Percentiles rank a stretch among this genome's conserved stretches.
phyloP scores from a whole-genome alignment of 1,139 yeast genomes.

The Taphrina communis region DNA sequence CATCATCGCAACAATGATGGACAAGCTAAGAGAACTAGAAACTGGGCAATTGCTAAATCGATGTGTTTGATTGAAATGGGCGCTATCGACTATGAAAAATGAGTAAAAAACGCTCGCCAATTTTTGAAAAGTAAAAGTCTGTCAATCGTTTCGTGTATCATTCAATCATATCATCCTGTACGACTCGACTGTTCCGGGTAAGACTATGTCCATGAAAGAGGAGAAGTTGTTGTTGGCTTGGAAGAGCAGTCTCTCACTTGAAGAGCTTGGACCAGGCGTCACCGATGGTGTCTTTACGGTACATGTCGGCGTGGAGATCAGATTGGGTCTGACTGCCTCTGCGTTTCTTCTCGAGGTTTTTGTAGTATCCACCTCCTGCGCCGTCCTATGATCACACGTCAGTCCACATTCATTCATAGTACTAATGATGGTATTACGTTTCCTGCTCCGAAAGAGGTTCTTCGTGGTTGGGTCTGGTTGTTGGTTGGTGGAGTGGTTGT shows the following conservation, averaged over 20 bases:
- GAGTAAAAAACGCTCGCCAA: too few species aligned
- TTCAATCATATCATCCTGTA: too few species aligned
- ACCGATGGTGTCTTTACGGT: slow-evolving; percentile 29
- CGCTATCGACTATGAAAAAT: too few species aligned
- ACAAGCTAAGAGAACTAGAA: neutral
- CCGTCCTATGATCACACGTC: slow-evolving; percentile 20
- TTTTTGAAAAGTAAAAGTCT: too few species aligned
- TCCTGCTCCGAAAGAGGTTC: slow-evolving; percentile 37
- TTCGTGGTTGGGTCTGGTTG: slow-evolving; percentile 18
- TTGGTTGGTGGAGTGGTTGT: slow-evolving; percentile 2
- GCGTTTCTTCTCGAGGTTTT: slow-evolving; percentile 34
- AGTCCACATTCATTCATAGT: neutral
- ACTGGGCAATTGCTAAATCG: too few species aligned
- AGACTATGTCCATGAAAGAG: too few species aligned
- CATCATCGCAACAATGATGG: neutral
- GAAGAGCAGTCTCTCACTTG: slow-evolving; percentile 6
- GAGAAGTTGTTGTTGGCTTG: too few species aligned
- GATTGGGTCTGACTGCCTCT: slow-evolving; percentile 35
- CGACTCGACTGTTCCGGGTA: too few species aligned
- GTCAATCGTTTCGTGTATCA: too few species aligned
- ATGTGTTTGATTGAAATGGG: too few species aligned
- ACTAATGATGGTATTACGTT: slow-evolving; percentile 4
- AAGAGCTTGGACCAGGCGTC: slow-evolving; percentile 38
- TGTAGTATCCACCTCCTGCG: slow-evolving; percentile 32
- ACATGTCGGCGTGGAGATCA: slow-evolving; percentile 27